These are phyloP conservation scores for Lodderomyces pseudojiufengensis DNA, from an alignment of 1,139 yeast species.

Conservation along the genomic window DNA sequence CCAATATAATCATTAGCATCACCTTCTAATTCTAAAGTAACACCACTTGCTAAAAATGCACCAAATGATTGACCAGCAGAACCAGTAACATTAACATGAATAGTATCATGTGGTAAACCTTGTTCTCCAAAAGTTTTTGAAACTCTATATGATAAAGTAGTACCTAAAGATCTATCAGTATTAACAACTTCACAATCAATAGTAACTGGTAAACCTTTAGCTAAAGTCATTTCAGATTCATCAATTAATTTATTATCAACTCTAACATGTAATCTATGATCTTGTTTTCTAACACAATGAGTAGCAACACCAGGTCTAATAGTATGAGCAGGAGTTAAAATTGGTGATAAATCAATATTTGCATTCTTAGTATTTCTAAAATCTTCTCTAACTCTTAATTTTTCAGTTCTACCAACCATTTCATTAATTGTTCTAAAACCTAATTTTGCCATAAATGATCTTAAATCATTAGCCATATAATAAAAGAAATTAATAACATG, in stretches of 20 bases:
- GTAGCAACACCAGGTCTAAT: constrained; percentile 98
- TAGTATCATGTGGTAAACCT: constrained; percentile 93
- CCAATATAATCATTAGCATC: constrained; percentile 98
- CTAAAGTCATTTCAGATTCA: constrained; percentile 90
- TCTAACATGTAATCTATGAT: constrained; percentile 88
- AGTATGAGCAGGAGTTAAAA: constrained; percentile 93
- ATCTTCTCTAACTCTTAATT: constrained; percentile 79
- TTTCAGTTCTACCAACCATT: constrained; percentile 97
- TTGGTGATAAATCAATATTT: constrained; percentile 86
- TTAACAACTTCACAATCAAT: constrained; percentile 90
- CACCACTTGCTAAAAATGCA: constrained; percentile 95
- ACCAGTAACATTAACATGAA: constrained; percentile 86
- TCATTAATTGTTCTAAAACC: constrained; percentile 96
- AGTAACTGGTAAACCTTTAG: constrained; percentile 90
- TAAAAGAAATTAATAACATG: constrained; percentile 97
- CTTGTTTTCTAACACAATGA: constrained; percentile 88
- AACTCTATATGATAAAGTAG: constrained; percentile 89
- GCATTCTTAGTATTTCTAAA: constrained; percentile 86
- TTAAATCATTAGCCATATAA: constrained; percentile 87
- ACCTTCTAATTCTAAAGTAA: constrained; percentile 92
- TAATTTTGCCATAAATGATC: constrained; percentile 87
- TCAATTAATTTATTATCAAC: constrained; percentile 93
- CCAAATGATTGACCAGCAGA: constrained; percentile 99
- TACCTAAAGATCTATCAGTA: constrained; percentile 94
- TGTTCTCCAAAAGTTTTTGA: constrained; percentile 90